Evolutionary conservation across 2,329 filamentous ascomycete genomes (phyloP).

Genomic region (Stemphylium vesicarium): DNA sequence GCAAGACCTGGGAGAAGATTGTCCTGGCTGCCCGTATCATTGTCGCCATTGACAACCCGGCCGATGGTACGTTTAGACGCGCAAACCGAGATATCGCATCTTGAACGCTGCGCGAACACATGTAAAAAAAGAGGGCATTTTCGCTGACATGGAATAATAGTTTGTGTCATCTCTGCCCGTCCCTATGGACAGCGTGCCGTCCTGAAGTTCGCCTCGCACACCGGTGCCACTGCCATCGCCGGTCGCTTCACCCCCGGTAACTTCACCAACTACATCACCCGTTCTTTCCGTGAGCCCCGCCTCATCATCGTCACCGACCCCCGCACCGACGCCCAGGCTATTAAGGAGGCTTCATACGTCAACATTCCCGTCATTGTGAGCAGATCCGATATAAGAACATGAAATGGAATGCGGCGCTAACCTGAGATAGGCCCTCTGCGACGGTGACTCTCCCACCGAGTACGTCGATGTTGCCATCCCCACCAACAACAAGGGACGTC

Average conservation of each 20-base stretch:
- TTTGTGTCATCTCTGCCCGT: slow-evolving; percentile 94
- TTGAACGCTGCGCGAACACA: slow-evolving; percentile 5
- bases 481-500: slow-evolving; percentile 99
- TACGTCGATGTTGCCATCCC: slow-evolving; percentile 99
- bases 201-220: slow-evolving; percentile 99
- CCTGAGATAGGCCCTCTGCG: slow-evolving; percentile 74
- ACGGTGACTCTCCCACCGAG: slow-evolving; percentile 99
- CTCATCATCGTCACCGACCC: slow-evolving; percentile 99
- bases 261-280: slow-evolving; percentile 99
- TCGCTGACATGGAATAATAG: slow-evolving; percentile 29
- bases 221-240: slow-evolving; percentile 95
- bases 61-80: slow-evolving; percentile 73
- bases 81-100: slow-evolving; percentile 8
- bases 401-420: slow-evolving; percentile 9
- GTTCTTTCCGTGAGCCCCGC: slow-evolving; percentile 99
- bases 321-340: slow-evolving; percentile 99
- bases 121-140: not conserved
- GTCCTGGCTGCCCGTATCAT: slow-evolving; percentile 98
- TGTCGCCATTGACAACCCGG: slow-evolving; percentile 98
- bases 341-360: slow-evolving; percentile 99
- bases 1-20: slow-evolving; percentile 99
- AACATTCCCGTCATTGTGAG: slow-evolving; percentile 94
- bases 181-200: slow-evolving; percentile 99
- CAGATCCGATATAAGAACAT: not conserved
- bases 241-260: slow-evolving; percentile 99